phyloP scores from a whole-genome alignment of 2,329 filamentous ascomycete species.

The Penicillium sp. region DNA sequence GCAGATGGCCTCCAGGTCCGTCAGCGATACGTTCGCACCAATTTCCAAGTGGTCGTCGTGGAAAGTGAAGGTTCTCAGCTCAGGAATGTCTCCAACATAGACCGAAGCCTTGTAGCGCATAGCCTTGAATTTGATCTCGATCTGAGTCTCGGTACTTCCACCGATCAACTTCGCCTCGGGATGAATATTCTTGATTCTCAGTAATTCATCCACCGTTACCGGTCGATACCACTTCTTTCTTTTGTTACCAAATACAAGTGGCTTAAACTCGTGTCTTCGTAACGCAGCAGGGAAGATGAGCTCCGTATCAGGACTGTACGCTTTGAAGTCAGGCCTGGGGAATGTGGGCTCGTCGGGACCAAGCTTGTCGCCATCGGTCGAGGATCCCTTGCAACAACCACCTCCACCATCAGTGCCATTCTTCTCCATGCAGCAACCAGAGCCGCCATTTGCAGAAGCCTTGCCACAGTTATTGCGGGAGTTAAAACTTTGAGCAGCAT shows the following conservation, averaged over 20 bases:
- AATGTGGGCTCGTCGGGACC: conserved; percentile 59
- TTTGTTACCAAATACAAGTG: conserved; percentile 91
- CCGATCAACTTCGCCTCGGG: conserved; percentile 93
- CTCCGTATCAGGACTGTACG: conserved; percentile 91
- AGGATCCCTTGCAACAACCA: conserved; percentile 71
- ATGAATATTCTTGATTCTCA: conserved; percentile 86
- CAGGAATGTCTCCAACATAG: conserved; percentile 89
- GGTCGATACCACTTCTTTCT: conserved; percentile 92
- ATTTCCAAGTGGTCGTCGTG: conserved; percentile 84
- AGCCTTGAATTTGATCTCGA: conserved; percentile 97
- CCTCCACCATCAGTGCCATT: conserved; percentile 56
- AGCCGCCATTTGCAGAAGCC: conserved; percentile 61
- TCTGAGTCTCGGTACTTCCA: conserved; percentile 95
- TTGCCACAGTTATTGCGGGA: conserved; percentile 60
- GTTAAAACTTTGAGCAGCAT: conserved; percentile 85
- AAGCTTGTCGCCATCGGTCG: conserved; percentile 47
- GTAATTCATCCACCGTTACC: conserved; percentile 79
- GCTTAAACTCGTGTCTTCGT: conserved; percentile 78
- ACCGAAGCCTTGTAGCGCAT: conserved; percentile 88
- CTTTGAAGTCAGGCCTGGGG: conserved; percentile 87
- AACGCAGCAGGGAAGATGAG: conserved; percentile 90
- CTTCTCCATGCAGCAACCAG: conserved; percentile 75
- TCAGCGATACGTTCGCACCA: conserved; percentile 89
- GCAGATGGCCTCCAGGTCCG: conserved; percentile 85
- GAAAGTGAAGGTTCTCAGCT: conserved; percentile 80